A percentile compares a stretch with the other conserved stretches of the same genome.
These are phyloP conservation scores for Serendipita vermifera DNA, from an alignment of 768 basidiomycete species.

Conservation along the genomic window DNA sequence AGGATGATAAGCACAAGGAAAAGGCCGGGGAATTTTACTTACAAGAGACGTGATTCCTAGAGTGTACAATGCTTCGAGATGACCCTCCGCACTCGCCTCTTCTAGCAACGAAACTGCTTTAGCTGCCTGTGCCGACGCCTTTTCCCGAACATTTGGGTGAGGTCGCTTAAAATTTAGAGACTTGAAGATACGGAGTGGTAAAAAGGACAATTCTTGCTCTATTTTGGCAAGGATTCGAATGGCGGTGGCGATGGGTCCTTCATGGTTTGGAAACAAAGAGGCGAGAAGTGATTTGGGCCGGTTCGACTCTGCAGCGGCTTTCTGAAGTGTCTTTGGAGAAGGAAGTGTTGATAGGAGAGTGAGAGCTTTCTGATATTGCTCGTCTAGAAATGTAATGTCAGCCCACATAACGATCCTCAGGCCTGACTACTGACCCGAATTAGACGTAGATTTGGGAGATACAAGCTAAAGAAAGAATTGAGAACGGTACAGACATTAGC, in stretches of 20 bases:
- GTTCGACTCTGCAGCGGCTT: not conserved
- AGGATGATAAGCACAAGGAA: slow-evolving; percentile 27
- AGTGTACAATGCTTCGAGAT: slow-evolving; percentile 56
- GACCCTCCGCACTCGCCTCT: slow-evolving; percentile 68
- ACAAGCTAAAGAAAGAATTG: slow-evolving; percentile 46
- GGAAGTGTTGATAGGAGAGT: not conserved
- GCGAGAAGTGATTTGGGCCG: slow-evolving; percentile 12
- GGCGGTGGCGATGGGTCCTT: slow-evolving; percentile 47
- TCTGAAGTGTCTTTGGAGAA: slow-evolving; percentile 2
- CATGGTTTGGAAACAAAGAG: slow-evolving; percentile 15
- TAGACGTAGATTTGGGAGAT: slow-evolving; percentile 60
- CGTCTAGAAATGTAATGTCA: not conserved
- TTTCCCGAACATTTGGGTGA: slow-evolving; percentile 30
- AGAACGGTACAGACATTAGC: slow-evolving; percentile 23
- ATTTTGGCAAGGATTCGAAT: slow-evolving; percentile 56
- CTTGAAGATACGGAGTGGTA: slow-evolving; percentile 24
- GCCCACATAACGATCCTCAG: not conserved
- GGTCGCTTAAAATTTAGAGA: slow-evolving; percentile 4
- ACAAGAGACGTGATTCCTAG: slow-evolving; percentile 58
- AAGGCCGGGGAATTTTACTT: slow-evolving; percentile 36
- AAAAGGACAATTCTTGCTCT: slow-evolving; percentile 43
- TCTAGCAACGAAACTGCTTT: slow-evolving; percentile 71
- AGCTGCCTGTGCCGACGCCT: slow-evolving; percentile 54
- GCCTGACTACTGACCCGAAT: too few relatives aligned
- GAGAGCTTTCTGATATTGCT: slow-evolving; percentile 2